A percentile compares a stretch with the other conserved stretches of the same genome.
Evolutionary conservation across 805 yeast genomes (phyloP).

Genomic region (Wickerhamomyces kurtzmanii): DNA sequence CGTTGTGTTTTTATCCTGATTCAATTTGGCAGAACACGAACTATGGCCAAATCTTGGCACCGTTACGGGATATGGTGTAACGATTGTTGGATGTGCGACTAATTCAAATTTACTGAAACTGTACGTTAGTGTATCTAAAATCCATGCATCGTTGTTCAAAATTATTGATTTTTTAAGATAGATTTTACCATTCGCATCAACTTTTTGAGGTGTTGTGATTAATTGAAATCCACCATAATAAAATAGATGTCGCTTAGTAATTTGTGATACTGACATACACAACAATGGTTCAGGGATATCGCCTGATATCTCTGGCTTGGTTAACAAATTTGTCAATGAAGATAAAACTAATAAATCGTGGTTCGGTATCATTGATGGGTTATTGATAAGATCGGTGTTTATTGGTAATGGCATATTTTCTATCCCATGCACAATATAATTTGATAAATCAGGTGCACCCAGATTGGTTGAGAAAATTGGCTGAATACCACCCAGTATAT

Average conservation of each 20-base stretch:
- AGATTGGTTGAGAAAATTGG: constrained; percentile 15
- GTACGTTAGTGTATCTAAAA: constrained; percentile 42
- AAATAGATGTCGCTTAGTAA: constrained; percentile 49
- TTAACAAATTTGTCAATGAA: constrained; percentile 27
- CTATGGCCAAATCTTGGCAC: constrained; percentile 31
- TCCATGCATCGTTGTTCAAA: constrained; percentile 44
- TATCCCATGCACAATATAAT: constrained; percentile 26
- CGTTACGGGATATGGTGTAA: constrained; percentile 19
- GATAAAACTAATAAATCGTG: constrained; percentile 25
- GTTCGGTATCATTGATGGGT: constrained; percentile 32
- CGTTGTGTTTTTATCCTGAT: neutral
- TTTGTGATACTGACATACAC: constrained; percentile 34
- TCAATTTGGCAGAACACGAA: constrained; percentile 15
- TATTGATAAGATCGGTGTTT: constrained; percentile 26
- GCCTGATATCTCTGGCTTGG: constrained; percentile 22
- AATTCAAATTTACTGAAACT: constrained; percentile 37
- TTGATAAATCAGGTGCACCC: constrained; percentile 21
- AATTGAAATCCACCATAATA: constrained; percentile 64
- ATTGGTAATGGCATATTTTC: constrained; percentile 37
- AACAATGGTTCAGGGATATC: constrained; percentile 44
- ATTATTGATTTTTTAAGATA: constrained; percentile 29
- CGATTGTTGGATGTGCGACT: constrained; percentile 21
- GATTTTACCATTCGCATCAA: constrained; percentile 21
- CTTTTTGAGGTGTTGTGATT: constrained; percentile 20
- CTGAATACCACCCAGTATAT: constrained; percentile 35